Evolutionary conservation across 768 basidiomycete genomes (phyloP), one percentile per base, ranked within the genome.

Genomic region (Russula emetica): DNA sequence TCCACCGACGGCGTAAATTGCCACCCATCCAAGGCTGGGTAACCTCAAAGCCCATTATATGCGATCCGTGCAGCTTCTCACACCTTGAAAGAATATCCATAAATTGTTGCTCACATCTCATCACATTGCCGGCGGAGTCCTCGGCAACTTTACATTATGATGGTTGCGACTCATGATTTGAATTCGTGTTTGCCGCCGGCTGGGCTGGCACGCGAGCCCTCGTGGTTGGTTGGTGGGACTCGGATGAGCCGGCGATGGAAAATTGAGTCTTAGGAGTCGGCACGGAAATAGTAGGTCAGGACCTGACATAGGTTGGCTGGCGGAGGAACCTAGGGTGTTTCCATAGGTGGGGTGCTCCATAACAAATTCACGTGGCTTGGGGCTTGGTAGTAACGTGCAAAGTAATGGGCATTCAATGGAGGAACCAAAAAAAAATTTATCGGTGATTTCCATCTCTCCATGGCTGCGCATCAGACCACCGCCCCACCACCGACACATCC

Each of bases 401-500:
- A 59, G 47, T 38, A 53, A 59, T 56, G 50, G 36, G 6, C 9
- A 22, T 13, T 34, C 49, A 60, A 49, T 30, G 20, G 42, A 44
- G 26, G 55, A 58, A 49, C 34, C 10, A 55, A 55, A 54, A 20
- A 54, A 55, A 30, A 5, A 11, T n/a, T 49, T 22, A 30, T 44
- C 58, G 59, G 58, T 44, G 54, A 64, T 44, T 50, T 55, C 34
- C 51, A 55, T 28, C 32, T 52, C 11, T 44, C 40, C 40, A 61
- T 32, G 50, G 42, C 26, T 62, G 38, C 18, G 34, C 56, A 52
- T 63, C 62, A 30, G 62, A 44, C 82, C 84, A 84, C 40, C 76
- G 74, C 26, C 71, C 87, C 87, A 87, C 76, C 80, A 84, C 30
- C 82, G 77, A 70, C 85, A 88, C 70, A 80, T 82, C 83, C 80